Base-by-base conservation (phyloP, 345 rosid genomes). In the Boechera divaricarpa region DNA sequence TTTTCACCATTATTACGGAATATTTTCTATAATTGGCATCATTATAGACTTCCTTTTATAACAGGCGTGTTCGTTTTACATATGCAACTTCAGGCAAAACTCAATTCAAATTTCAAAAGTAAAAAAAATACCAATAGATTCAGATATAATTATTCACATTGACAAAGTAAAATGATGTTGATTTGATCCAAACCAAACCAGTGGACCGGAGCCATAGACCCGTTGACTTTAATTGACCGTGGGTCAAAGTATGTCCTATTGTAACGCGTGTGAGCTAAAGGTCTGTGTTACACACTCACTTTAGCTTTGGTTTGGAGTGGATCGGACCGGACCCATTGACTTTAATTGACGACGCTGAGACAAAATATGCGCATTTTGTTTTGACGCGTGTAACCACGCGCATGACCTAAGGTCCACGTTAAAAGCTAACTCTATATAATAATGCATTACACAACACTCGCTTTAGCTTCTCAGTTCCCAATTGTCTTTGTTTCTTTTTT, bases 11-110 rank as follows among this genome's bases (percentile, higher is more conserved):
- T 67, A 75, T 47, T 67, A 59, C 68, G 5, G 61, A 77, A 64
- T 63, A 38, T 63, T 77, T 48, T 75, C 79, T 70, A 47, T 56
- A 70, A 56, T 45, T 77, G 16, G 67, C 67, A 63, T 70, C 72
- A 63, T 77, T 56, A 29, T 70, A 44, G 41, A 44, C 58, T 9
- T 55, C 65, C 75, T 63, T 55, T 77, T 35, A 45, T 33, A 35
- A 12, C 8, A 55, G 44, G 76, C 75, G 80, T 77, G 75, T 47
- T 76, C 62, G 61, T 41, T 4, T 31, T 24, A 52, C 44, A 68
- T 39, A 67, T 67, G 36, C 68, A 3, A 21, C 45, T 54, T 57
- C 29, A 45, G 55, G 58, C 63, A 47, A 69, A 26, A 47, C 66
- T 55, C 44, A 63, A 63, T 77, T 75, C 79, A 44, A 69, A 69